Evolutionary conservation across 331 rosid genomes (phyloP), one percentile per base, ranked within the genome.

Genomic region (Saraca asoca): DNA sequence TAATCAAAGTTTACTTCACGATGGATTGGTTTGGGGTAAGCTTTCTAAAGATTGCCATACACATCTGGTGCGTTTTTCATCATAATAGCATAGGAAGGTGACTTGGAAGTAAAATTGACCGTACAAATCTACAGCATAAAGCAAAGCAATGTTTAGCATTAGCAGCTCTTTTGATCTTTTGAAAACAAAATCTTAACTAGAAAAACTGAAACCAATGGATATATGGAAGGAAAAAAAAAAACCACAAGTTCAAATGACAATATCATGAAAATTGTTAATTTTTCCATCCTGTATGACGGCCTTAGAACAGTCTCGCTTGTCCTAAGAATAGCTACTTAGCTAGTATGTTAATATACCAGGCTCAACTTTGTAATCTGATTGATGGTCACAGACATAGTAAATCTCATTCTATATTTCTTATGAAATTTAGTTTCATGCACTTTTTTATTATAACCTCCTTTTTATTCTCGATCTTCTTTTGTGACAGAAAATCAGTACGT

Each of bases 21-120:
- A 58, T n/a, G 33, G 38, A 70, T 51, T 70, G 75, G 75, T 42
- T 18, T 35, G 33, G 12, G 75, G 75, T 70, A 70, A 9, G 75
- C 60, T 19, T 56, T 54, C 56, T 14, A 54, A 55, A 68, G n/a
- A 43, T 14, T n/a, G 17, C 9, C 34, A 41, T 42, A 11, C 10
- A 11, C 15, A 33, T 9, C 33, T 8, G 9, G 13, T 58, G 33
- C 19, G 14, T 12, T 42, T 41, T 60, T 7, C 51, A 11, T 2
- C 12, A 12, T 60, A 39, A 60, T 16, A 11, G 39, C 41, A 34
- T 34, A 57, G 45, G 49, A 58, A 18, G 10, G 20, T 39, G 7
- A 11, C 31, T 37, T 17, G 10, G 35, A 58, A 39, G 64, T 9
- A 38, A 58, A 58, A 35, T 29, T 35, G 37, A 35, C 20, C 63